A percentile compares a stretch with the other conserved stretches of the same genome.
Conservation (phyloP, 2,329 filamentous ascomycete genomes). For the Arthrobotrys sphaeroides region DNA sequence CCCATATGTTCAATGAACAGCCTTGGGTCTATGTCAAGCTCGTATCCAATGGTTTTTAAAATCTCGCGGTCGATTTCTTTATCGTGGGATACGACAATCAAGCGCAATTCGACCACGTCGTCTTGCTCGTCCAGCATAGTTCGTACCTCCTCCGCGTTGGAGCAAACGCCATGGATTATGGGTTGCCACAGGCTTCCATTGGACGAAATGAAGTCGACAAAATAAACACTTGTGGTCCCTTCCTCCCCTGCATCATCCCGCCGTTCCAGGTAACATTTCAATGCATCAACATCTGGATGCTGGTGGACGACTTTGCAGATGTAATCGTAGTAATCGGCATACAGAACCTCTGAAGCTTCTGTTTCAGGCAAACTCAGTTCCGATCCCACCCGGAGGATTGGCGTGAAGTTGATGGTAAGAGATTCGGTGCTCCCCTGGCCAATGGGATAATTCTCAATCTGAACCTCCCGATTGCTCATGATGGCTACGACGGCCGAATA, state of each 20-base stretch:
- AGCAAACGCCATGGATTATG: slow-evolving; percentile 48
- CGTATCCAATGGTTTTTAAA: slow-evolving; percentile 46
- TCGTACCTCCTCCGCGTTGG: slow-evolving; percentile 33
- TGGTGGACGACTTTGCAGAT: slow-evolving; percentile 41
- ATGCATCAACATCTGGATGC: slow-evolving; percentile 45
- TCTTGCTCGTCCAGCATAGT: slow-evolving; percentile 46
- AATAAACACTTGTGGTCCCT: slow-evolving; percentile 18
- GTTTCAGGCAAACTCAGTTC: slow-evolving; percentile 38
- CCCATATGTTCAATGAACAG: slow-evolving; percentile 52
- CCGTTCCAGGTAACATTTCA: slow-evolving; percentile 40
- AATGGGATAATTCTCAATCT: slow-evolving; percentile 7
- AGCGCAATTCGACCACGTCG: slow-evolving; percentile 33
- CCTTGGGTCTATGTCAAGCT: slow-evolving; percentile 44
- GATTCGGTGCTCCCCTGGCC: slow-evolving; percentile 32
- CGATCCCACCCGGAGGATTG: slow-evolving; percentile 10
- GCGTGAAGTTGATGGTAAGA: slow-evolving; percentile 34
- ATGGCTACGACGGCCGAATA: too few species aligned
- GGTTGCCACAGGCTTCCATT: slow-evolving; percentile 32
- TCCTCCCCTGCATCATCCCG: slow-evolving; percentile 4
- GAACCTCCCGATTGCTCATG: slow-evolving; percentile 24
- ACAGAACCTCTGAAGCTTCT: slow-evolving; percentile 9
- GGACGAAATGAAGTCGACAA: slow-evolving; percentile 38
- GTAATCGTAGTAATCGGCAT: slow-evolving; percentile 46
- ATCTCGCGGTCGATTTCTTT: slow-evolving; percentile 45
- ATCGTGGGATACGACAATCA: slow-evolving; percentile 43